These are phyloP conservation scores for Ambrosia hybrid DNA, from an alignment of 140 eudicot genomes.

Conservation along the genomic window DNA sequence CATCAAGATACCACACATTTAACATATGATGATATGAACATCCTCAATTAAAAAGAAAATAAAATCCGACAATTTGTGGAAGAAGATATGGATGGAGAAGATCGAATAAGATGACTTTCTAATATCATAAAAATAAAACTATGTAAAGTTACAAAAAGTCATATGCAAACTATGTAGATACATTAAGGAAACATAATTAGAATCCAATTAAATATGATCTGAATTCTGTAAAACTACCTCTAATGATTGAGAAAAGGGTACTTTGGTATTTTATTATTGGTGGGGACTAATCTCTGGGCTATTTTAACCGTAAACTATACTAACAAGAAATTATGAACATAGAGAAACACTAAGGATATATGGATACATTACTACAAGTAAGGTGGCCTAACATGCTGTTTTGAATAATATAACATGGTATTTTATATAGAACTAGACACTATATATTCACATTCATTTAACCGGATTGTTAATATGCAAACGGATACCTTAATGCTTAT, in stretches of 20 bases:
- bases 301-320: too few species aligned
- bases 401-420: too few species aligned
- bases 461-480: too few species aligned
- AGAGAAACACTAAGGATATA: too few species aligned
- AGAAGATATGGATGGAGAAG: slow-evolving; percentile 7
- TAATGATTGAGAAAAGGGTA: background rate
- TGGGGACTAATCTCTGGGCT: too few species aligned
- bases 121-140: background rate
- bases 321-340: too few species aligned
- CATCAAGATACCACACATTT: slow-evolving; percentile 8
- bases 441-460: too few species aligned
- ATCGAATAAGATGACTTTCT: background rate
- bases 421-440: too few species aligned
- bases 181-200: background rate
- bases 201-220: background rate
- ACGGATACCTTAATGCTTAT: too few species aligned
- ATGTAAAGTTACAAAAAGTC: slow-evolving; percentile 6
- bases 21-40: slow-evolving; percentile 1
- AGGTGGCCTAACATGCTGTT: too few species aligned
- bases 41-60: background rate
- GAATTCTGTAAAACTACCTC: background rate
- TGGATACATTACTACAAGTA: too few species aligned
- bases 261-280: background rate
- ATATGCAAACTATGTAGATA: background rate
- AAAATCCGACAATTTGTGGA: slow-evolving; percentile 6